Percentiles rank a stretch among this genome's conserved stretches.
These are phyloP conservation scores for Hortiboletus flavorubellus DNA, from an alignment of 768 basidiomycete genomes.

Conservation along the genomic window DNA sequence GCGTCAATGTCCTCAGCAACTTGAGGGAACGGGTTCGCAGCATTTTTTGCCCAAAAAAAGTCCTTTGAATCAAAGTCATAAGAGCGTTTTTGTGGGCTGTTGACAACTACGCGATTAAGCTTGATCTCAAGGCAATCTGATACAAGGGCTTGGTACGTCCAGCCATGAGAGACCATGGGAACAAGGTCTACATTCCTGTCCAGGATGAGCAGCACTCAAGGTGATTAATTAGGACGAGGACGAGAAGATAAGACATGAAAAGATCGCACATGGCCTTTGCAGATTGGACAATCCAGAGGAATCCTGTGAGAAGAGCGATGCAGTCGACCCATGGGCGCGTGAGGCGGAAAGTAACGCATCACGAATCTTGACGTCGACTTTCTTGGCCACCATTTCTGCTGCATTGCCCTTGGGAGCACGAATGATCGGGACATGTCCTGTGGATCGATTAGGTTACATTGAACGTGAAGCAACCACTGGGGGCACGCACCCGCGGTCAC, in stretches of 20 bases:
- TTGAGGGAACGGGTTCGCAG: conserved; percentile 94
- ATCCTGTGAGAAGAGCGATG: conserved; percentile 76
- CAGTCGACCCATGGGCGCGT: conserved; percentile 50
- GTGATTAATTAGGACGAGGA: conserved; percentile 8
- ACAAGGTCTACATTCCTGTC: conserved; percentile 95
- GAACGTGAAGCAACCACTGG: background rate
- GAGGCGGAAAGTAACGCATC: conserved; percentile 76
- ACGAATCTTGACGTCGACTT: conserved; percentile 86
- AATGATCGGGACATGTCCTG: conserved; percentile 92
- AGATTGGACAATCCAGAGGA: conserved; percentile 79
- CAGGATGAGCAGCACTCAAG: conserved; percentile 82
- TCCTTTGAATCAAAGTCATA: conserved; percentile 98
- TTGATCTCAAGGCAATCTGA: conserved; percentile 98
- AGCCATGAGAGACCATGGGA: conserved; percentile 91
- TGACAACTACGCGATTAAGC: conserved; percentile 89
- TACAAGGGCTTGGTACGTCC: conserved; percentile 98
- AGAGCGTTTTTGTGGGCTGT: conserved; percentile 67
- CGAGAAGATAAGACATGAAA: background rate
- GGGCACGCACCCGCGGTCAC: conserved; percentile 72
- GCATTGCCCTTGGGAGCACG: conserved; percentile 94
- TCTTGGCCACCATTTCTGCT: conserved; percentile 98
- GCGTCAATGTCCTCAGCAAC: conserved; percentile 96
- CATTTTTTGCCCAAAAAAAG: conserved; percentile 98
- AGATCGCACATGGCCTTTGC: conserved; percentile 74
- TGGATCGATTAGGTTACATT: background rate